phyloP scores from a whole-genome alignment of 202 grass and related monocot genomes.

The Hordeum pubiflorum region DNA sequence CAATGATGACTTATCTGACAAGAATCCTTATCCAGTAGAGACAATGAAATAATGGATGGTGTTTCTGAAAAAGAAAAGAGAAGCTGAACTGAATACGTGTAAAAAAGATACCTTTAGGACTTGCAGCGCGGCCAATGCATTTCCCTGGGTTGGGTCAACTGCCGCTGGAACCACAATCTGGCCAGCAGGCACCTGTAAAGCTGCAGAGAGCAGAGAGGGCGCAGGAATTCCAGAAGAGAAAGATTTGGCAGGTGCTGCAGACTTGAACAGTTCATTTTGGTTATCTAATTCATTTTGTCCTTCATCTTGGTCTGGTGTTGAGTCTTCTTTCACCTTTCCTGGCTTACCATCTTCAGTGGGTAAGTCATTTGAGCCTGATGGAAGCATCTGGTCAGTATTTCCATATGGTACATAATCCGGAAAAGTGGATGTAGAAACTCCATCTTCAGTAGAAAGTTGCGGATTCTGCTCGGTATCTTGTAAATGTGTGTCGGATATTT shows the following conservation, averaged over 20 bases:
- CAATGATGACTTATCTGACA: background rate
- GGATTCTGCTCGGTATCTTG: slow-evolving; percentile 24
- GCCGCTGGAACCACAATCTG: slow-evolving; percentile 67
- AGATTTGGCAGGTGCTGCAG: slow-evolving; percentile 14
- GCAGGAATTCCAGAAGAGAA: slow-evolving; percentile 74
- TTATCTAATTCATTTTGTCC: slow-evolving; percentile 9
- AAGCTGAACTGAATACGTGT: background rate
- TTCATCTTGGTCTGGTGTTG: slow-evolving; percentile 11
- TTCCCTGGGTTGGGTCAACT: slow-evolving; percentile 68
- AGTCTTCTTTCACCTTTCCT: background rate
- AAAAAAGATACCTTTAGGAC: slow-evolving; percentile 61
- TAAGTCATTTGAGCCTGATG: slow-evolving; percentile 30
- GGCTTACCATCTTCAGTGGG: background rate
- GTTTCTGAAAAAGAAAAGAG: background rate
- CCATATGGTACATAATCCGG: slow-evolving; percentile 21
- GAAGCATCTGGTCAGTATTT: slow-evolving; percentile 5
- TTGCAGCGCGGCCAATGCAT: slow-evolving; percentile 67
- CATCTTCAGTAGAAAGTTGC: background rate
- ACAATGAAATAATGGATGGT: background rate
- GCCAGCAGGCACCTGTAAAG: slow-evolving; percentile 54
- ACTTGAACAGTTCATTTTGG: slow-evolving; percentile 20
- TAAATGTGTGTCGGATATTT: background rate
- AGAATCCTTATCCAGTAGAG: background rate
- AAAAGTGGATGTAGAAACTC: slow-evolving; percentile 1
- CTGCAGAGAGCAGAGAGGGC: slow-evolving; percentile 45